Evolutionary conservation across 2,329 filamentous ascomycete genomes (phyloP).

Genomic region (Phialophora verrucosa): DNA sequence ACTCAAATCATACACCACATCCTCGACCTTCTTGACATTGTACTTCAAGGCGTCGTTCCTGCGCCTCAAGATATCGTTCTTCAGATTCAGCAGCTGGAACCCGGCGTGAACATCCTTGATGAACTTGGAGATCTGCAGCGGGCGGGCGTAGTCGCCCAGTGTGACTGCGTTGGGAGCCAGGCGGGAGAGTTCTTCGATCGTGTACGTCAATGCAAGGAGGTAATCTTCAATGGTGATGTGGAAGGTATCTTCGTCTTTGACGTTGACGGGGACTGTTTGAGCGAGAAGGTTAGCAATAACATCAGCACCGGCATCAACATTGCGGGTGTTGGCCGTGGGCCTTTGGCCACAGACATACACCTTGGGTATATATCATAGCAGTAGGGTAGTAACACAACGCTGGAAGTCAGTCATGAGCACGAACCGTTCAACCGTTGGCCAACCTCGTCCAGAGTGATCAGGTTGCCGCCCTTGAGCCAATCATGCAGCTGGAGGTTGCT

Average conservation of each 20-base stretch:
- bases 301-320: neutral
- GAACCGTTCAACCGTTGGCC: constrained; percentile 76
- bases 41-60: constrained; percentile 95
- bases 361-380: too few relatives aligned
- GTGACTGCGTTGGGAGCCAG: constrained; percentile 95
- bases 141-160: constrained; percentile 82
- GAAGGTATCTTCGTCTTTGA: constrained; percentile 82
- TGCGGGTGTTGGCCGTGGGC: too few relatives aligned
- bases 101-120: constrained; percentile 95
- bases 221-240: constrained; percentile 98
- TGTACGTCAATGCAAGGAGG: constrained; percentile 80
- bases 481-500: constrained; percentile 70
- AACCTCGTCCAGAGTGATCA: constrained; percentile 87
- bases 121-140: constrained; percentile 85
- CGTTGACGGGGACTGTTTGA: constrained; percentile 78
- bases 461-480: constrained; percentile 64
- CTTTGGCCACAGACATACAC: neutral
- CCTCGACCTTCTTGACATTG: constrained; percentile 95
- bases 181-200: constrained; percentile 82
- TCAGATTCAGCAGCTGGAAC: constrained; percentile 95
- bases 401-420: neutral
- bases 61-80: constrained; percentile 90
- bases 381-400: constrained; percentile 1
- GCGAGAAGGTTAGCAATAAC: neutral
- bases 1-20: constrained; percentile 94